phyloP scores from a whole-genome alignment of 768 basidiomycete genomes.

The Mycena vitilis region DNA sequence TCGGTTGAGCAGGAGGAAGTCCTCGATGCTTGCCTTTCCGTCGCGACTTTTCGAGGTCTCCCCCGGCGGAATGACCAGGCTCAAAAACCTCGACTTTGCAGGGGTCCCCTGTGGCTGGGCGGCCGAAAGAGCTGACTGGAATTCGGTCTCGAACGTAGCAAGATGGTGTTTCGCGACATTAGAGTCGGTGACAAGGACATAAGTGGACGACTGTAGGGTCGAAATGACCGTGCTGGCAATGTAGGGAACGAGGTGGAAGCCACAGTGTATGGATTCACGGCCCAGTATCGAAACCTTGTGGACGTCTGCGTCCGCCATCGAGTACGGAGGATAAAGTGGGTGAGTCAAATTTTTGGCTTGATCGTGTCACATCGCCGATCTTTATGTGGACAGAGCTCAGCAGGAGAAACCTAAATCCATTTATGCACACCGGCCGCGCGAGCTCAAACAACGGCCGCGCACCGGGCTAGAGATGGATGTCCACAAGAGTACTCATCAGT shows the following conservation, averaged over 20 bases:
- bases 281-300: slow-evolving; percentile 87
- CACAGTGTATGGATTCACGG: slow-evolving; percentile 90
- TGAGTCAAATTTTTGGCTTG: slow-evolving; percentile 16
- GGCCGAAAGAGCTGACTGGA: slow-evolving; percentile 57
- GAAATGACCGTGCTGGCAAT: slow-evolving; percentile 79
- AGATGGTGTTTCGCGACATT: slow-evolving; percentile 89
- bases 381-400: slow-evolving; percentile 14
- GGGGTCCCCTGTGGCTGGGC: slow-evolving; percentile 38
- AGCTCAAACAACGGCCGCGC: slow-evolving; percentile 8
- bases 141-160: slow-evolving; percentile 71
- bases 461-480: not conserved
- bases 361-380: slow-evolving; percentile 5
- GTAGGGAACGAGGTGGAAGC: slow-evolving; percentile 92
- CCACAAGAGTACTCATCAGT: slow-evolving; percentile 10
- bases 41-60: slow-evolving; percentile 93
- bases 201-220: slow-evolving; percentile 82
- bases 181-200: slow-evolving; percentile 93
- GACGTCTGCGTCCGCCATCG: slow-evolving; percentile 66
- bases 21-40: slow-evolving; percentile 94
- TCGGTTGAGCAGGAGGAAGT: slow-evolving; percentile 87
- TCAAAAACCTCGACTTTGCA: slow-evolving; percentile 74
- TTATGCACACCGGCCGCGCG: not conserved
- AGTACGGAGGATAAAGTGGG: not conserved
- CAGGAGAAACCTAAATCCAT: not conserved
- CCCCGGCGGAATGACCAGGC: slow-evolving; percentile 86